phyloP scores from a whole-genome alignment of 495 filamentous ascomycete species.

The Tuber borchii region DNA sequence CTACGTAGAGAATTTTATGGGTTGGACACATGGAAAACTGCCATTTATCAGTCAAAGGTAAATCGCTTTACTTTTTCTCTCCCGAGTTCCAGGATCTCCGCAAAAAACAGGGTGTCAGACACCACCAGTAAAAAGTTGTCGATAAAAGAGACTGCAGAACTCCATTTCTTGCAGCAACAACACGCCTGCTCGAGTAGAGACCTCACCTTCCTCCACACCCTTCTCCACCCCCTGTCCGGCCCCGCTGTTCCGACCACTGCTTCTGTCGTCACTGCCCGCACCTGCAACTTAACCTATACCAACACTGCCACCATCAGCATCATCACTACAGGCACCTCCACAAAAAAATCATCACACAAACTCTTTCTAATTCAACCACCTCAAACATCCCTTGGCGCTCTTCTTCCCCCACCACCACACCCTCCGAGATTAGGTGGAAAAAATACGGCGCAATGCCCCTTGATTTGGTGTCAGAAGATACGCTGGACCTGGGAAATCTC shows the following conservation, averaged over 20 bases:
- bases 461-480: slow-evolving; percentile 13
- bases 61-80: not conserved
- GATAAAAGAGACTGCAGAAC: slow-evolving; percentile 3
- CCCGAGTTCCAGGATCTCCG: not conserved
- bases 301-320: slow-evolving; percentile 4
- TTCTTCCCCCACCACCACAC: not conserved
- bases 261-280: not conserved
- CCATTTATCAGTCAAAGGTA: not conserved
- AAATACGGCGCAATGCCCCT: slow-evolving; percentile 14
- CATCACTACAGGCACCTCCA: slow-evolving; percentile 6
- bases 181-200: not conserved
- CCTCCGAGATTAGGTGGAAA: not conserved
- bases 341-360: not conserved
- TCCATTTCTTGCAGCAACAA: not conserved
- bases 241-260: not conserved
- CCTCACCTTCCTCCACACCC: not conserved
- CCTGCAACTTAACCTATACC: slow-evolving; percentile 15
- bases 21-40: slow-evolving; percentile 2
- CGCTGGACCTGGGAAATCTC: slow-evolving; percentile 55
- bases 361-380: not conserved
- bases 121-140: not conserved
- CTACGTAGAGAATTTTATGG: not conserved
- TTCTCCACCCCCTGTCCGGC: not conserved
- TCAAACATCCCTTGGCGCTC: slow-evolving; percentile 11
- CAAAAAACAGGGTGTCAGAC: not conserved